Evolutionary conservation across 805 yeast genomes (phyloP).

Genomic region (Myxozyma neotropica): DNA sequence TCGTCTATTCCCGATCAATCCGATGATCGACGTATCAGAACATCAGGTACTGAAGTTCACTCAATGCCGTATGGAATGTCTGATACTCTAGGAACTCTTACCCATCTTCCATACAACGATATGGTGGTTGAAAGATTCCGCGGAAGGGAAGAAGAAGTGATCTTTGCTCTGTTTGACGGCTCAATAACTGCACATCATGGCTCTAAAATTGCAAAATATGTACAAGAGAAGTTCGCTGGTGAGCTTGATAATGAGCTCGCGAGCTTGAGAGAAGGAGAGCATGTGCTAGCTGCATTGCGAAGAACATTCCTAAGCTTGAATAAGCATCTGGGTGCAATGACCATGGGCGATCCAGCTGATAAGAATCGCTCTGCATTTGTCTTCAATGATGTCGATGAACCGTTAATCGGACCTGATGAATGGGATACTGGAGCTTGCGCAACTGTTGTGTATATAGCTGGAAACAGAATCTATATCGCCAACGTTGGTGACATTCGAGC

Average conservation of each 20-base stretch:
- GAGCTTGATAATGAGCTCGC: constrained; percentile 69
- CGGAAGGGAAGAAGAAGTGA: constrained; percentile 77
- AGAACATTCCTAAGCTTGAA: constrained; percentile 79
- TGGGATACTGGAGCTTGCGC: constrained; percentile 81
- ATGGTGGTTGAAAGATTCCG: constrained; percentile 84
- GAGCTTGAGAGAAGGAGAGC: constrained; percentile 49
- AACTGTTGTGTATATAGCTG: constrained; percentile 76
- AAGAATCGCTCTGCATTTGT: constrained; percentile 34
- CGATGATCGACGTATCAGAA: constrained; percentile 79
- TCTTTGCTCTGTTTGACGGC: constrained; percentile 86
- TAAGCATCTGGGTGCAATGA: constrained; percentile 67
- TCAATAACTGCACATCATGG: constrained; percentile 51
- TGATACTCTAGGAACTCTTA: constrained; percentile 73
- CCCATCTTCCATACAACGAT: constrained; percentile 72
- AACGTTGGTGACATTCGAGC: constrained; percentile 91
- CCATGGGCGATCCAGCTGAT: constrained; percentile 29
- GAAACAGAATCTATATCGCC: constrained; percentile 71
- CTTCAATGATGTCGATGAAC: constrained; percentile 42
- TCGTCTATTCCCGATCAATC: constrained; percentile 87
- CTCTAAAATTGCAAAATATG: constrained; percentile 60
- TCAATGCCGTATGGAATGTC: constrained; percentile 87
- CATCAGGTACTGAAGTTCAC: constrained; percentile 79
- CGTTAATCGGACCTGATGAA: constrained; percentile 66
- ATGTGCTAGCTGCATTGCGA: constrained; percentile 74
- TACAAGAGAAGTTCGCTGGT: constrained; percentile 70